Evolutionary conservation across 441 rosid genomes (phyloP), one percentile per base, ranked within the genome.

Genomic region (Rhodomyrtus psidioides): DNA sequence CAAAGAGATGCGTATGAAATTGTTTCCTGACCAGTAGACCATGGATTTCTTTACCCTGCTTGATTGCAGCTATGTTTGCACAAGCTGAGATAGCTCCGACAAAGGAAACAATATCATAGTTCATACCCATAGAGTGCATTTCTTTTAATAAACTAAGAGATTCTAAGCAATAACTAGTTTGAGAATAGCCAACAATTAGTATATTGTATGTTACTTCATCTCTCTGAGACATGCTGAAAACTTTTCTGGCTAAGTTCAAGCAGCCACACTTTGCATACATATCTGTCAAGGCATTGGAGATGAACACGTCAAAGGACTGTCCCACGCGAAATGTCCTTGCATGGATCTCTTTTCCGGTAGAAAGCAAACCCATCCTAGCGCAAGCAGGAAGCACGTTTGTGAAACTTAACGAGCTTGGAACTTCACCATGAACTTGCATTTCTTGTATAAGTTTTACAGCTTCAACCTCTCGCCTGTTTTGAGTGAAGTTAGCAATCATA

Each of bases 191-290:
- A 12, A 86, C 46, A 44, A 94, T 91, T 44, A 94, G 85, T 85
- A 88, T 89, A 88, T 94, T 94, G 87, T 94, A 93, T 23, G 95
- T 93, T 85, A 94, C 87, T 87, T 90, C 91, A 90, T 94, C 95
- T 86, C 83, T 91, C 55, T 26, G 21, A 7, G 93, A 91, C 21
- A 88, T 89, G 88, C 85, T 83, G 34, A 94, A 94, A 58, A 91
- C 84, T 42, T 83, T 91, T 83, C 82, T 85, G 81, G 96, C 96
- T 58, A 88, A 88, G 84, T 86, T 86, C 81, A 93, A 86, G 90
- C 88, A 57, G 60, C 92, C 92, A 60, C 96, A 94, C 86, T 94
- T 94, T 34, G 91, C 92, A 84, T 94, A 93, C 94, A 93, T 89
- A 88, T 94, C 94, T 53, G 89, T 88, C 83, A 94, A 89, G 85